A percentile compares a stretch with the other conserved stretches of the same genome.
Evolutionary conservation across 169 alveolate genomes (phyloP).

Genomic region (Plasmodium coatneyi): DNA sequence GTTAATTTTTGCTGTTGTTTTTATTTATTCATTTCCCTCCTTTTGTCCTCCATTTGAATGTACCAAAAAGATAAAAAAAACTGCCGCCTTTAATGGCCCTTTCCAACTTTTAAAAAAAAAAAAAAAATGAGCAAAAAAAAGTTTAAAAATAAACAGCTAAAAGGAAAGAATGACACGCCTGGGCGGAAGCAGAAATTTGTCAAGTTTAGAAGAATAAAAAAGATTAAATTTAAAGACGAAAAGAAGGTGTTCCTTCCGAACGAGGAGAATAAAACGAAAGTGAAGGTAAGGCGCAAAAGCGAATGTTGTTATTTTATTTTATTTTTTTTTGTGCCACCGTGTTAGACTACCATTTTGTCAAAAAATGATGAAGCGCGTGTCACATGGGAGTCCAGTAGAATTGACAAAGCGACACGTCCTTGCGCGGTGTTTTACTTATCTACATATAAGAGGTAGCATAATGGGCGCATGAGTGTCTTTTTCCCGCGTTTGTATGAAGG

Average conservation of each 20-base stretch:
- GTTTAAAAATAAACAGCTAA: background rate
- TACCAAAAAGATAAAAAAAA: background rate
- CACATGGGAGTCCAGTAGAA: background rate
- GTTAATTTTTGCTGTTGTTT: background rate
- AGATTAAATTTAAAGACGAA: slow-evolving; percentile 52
- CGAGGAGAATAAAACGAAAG: background rate
- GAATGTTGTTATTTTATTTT: background rate
- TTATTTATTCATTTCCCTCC: background rate
- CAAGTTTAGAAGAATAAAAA: slow-evolving; percentile 57
- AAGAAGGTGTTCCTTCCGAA: background rate
- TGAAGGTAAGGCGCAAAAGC: slow-evolving; percentile 17
- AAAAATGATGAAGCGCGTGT: background rate
- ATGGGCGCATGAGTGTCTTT: background rate
- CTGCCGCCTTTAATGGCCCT: background rate
- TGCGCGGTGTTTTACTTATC: background rate
- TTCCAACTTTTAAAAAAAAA: background rate
- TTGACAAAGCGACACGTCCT: background rate
- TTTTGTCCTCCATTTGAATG: background rate
- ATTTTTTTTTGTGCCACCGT: background rate
- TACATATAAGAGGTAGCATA: background rate
- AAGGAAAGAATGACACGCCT: background rate
- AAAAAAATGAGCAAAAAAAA: background rate
- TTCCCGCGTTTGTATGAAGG: background rate
- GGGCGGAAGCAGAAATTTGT: slow-evolving; percentile 16
- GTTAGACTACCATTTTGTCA: background rate